Evolutionary conservation across 768 basidiomycete genomes (phyloP).

Genomic region (Suillus discolor): DNA sequence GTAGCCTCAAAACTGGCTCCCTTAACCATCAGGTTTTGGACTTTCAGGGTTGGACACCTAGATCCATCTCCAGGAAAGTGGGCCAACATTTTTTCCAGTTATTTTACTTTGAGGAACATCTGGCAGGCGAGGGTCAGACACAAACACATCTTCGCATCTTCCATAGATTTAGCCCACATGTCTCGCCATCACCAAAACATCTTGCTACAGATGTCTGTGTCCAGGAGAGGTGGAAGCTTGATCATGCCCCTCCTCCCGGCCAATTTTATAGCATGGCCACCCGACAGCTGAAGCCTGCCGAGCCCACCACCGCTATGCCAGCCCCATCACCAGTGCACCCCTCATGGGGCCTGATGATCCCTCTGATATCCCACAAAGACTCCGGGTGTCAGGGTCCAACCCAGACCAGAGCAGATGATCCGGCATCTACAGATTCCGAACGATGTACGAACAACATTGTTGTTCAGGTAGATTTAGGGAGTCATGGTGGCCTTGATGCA

Average conservation of each 20-base stretch:
- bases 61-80: neutral
- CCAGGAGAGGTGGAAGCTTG: neutral
- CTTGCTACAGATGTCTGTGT: neutral
- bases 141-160: neutral
- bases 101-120: neutral
- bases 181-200: too few relatives aligned
- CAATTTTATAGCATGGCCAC: neutral
- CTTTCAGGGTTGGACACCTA: neutral
- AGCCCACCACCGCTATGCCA: too few relatives aligned
- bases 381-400: too few relatives aligned
- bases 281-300: too few relatives aligned
- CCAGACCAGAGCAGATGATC: too few relatives aligned
- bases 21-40: neutral
- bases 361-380: too few relatives aligned
- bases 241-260: neutral
- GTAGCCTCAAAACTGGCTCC: neutral
- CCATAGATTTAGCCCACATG: neutral
- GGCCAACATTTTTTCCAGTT: neutral
- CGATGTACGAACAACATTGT: too few relatives aligned
- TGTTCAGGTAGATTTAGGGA: too few relatives aligned
- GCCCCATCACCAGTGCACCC: too few relatives aligned
- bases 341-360: too few relatives aligned
- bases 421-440: too few relatives aligned
- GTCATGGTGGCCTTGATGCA: too few relatives aligned
- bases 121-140: neutral